Evolutionary conservation across 805 yeast genomes (phyloP).

Genomic region (Candida michaelii): DNA sequence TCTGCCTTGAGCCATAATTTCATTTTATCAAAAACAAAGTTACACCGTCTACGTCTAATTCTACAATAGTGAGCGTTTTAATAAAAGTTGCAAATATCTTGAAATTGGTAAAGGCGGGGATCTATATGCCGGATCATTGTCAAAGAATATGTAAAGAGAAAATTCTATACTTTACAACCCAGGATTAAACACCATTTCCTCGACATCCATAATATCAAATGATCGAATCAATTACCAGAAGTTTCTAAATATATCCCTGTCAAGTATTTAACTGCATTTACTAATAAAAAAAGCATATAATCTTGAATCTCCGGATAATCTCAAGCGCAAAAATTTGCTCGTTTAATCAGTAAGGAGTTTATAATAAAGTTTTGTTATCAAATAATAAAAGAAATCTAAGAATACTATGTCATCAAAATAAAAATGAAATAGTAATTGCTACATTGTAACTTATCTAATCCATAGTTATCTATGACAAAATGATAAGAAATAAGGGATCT

Average conservation of each 20-base stretch:
- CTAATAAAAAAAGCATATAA: too few relatives aligned
- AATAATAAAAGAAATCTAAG: neutral
- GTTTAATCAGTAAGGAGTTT: neutral
- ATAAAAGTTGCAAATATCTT: neutral
- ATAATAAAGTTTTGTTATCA: neutral
- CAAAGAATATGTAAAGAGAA: neutral
- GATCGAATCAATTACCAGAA: too few relatives aligned
- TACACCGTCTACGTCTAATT: neutral
- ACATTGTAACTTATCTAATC: too few relatives aligned
- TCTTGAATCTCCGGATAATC: slow-evolving; percentile 1
- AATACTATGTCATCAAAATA: neutral
- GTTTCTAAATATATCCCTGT: too few relatives aligned
- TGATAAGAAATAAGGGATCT: too few relatives aligned
- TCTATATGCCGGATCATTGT: neutral
- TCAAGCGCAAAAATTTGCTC: neutral
- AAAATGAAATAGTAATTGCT: neutral
- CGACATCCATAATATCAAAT: too few relatives aligned
- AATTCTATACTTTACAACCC: slow-evolving; percentile 3
- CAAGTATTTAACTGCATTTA: too few relatives aligned
- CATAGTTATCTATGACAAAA: too few relatives aligned
- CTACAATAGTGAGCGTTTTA: neutral
- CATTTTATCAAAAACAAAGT: too few relatives aligned
- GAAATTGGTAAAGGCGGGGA: slow-evolving; percentile 3
- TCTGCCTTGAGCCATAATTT: too few relatives aligned
- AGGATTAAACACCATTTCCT: too few relatives aligned